Percentiles rank a stretch among this genome's conserved stretches.
These are phyloP conservation scores for Hygrocybe coccinea DNA, from an alignment of 768 basidiomycete species.

Conservation along the genomic window DNA sequence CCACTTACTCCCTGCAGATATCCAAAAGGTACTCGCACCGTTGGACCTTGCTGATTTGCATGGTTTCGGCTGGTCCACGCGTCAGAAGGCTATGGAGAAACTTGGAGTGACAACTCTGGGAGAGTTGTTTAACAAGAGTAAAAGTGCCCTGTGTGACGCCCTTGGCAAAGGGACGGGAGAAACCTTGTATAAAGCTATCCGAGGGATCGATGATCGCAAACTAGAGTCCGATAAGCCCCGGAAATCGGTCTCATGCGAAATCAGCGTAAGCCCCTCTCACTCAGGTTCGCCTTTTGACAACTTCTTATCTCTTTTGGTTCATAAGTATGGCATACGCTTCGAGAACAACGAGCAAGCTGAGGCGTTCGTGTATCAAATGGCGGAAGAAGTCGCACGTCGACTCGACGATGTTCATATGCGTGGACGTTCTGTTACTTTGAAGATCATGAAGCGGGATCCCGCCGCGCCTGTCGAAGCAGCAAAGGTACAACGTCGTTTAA, in stretches of 20 bases:
- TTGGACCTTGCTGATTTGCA: slow-evolving; percentile 78
- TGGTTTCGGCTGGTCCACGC: slow-evolving; percentile 75
- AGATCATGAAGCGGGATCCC: slow-evolving; percentile 83
- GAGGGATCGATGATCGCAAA: slow-evolving; percentile 77
- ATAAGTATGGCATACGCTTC: slow-evolving; percentile 93
- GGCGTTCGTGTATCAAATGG: slow-evolving; percentile 70
- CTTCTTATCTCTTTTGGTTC: slow-evolving; percentile 1
- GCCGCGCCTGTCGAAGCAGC: slow-evolving; percentile 84
- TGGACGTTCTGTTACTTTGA: slow-evolving; percentile 76
- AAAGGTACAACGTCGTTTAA: slow-evolving; percentile 51
- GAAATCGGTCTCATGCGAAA: slow-evolving; percentile 90
- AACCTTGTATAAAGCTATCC: slow-evolving; percentile 75
- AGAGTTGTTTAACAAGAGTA: slow-evolving; percentile 61
- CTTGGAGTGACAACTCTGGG: slow-evolving; percentile 68
- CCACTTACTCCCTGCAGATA: slow-evolving; percentile 58
- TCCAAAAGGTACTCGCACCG: slow-evolving; percentile 53
- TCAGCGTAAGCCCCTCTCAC: slow-evolving; percentile 63
- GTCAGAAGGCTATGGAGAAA: slow-evolving; percentile 76
- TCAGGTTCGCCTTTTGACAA: background rate
- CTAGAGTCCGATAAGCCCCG: slow-evolving; percentile 81
- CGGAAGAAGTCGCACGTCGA: slow-evolving; percentile 68
- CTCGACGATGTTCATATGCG: slow-evolving; percentile 63
- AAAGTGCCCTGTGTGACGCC: slow-evolving; percentile 58
- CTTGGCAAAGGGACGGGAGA: slow-evolving; percentile 81
- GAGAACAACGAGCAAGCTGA: slow-evolving; percentile 77